These are phyloP conservation scores for Halteria grandinella DNA, from an alignment of 73 alveolate species.

Conservation along the genomic window DNA sequence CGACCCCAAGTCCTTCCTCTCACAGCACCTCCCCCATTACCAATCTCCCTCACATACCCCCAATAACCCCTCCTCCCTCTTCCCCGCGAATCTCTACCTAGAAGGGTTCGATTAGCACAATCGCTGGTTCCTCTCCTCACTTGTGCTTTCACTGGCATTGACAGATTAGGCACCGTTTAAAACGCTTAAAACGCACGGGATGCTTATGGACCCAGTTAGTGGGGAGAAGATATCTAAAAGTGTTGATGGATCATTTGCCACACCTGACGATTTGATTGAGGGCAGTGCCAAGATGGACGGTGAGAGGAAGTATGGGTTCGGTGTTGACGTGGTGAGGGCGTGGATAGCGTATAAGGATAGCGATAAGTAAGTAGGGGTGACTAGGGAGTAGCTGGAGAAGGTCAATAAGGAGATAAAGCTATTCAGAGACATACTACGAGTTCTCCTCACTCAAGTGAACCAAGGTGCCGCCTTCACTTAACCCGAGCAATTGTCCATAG, in stretches of 20 bases:
- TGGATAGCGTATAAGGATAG: slow-evolving; percentile 64
- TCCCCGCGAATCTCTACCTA: slow-evolving; percentile 76
- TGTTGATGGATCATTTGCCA: slow-evolving; percentile 55
- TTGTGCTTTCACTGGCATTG: slow-evolving; percentile 71
- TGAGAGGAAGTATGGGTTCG: slow-evolving; percentile 73
- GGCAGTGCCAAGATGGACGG: slow-evolving; percentile 71
- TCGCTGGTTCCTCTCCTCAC: slow-evolving; percentile 85
- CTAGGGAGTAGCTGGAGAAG: slow-evolving; percentile 5
- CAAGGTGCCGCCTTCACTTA: too few relatives aligned
- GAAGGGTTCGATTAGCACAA: slow-evolving; percentile 90
- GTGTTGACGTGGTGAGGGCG: slow-evolving; percentile 84
- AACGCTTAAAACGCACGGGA: slow-evolving; percentile 83
- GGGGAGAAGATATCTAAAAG: slow-evolving; percentile 81
- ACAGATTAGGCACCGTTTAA: slow-evolving; percentile 75
- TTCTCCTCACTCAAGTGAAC: too few relatives aligned
- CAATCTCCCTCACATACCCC: too few relatives aligned
- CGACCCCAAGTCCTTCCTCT: too few relatives aligned
- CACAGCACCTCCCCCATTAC: too few relatives aligned
- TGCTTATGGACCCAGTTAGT: slow-evolving; percentile 61
- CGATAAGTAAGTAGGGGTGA: slow-evolving; percentile 24
- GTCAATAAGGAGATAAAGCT: slow-evolving; percentile 46
- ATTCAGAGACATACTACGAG: slow-evolving; percentile 40
- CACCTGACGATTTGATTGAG: slow-evolving; percentile 78
- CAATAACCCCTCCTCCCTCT: too few relatives aligned
- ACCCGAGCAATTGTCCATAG: not conserved